Evolutionary conservation across 148 eudicot species (phyloP).

Genomic region (Chenopodium quinoa): DNA sequence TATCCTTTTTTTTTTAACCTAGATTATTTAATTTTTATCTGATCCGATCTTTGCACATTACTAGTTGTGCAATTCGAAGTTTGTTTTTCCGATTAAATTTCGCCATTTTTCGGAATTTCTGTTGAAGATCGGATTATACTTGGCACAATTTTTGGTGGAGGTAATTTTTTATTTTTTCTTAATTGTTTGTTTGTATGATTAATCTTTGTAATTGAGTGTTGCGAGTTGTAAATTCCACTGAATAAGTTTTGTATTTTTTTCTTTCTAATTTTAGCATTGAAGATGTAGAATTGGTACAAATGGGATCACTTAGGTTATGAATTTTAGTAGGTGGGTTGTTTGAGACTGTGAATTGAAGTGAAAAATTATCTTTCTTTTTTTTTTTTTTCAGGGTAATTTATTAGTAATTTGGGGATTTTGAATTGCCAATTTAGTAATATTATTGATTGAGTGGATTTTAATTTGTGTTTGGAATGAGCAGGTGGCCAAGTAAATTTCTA

Average conservation of each 20-base stretch:
- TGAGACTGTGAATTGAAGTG: not conserved
- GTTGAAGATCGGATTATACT: constrained; percentile 10
- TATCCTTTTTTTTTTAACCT: constrained; percentile 15
- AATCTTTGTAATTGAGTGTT: not conserved
- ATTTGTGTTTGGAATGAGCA: constrained; percentile 23
- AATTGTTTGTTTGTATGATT: not conserved
- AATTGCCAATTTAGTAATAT: not conserved
- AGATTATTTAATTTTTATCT: constrained; percentile 23
- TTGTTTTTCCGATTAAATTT: constrained; percentile 1
- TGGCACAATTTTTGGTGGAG: constrained; percentile 19
- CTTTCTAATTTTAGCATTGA: not conserved
- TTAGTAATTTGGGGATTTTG: not conserved
- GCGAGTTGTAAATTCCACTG: not conserved
- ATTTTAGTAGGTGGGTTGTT: not conserved
- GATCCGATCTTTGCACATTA: constrained; percentile 37
- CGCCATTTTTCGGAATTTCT: not conserved
- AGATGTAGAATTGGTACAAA: not conserved
- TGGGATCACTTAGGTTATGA: not conserved
- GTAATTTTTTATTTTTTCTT: constrained; percentile 6
- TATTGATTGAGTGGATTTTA: not conserved
- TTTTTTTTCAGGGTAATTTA: not conserved
- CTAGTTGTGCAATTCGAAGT: constrained; percentile 10
- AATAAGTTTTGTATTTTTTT: too few relatives aligned
- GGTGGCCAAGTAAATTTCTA: constrained; percentile 29
- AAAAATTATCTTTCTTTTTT: not conserved